These are phyloP conservation scores for Phaeosphaeriaceae sp. DNA, from an alignment of 2,329 filamentous ascomycete species.

Conservation along the genomic window DNA sequence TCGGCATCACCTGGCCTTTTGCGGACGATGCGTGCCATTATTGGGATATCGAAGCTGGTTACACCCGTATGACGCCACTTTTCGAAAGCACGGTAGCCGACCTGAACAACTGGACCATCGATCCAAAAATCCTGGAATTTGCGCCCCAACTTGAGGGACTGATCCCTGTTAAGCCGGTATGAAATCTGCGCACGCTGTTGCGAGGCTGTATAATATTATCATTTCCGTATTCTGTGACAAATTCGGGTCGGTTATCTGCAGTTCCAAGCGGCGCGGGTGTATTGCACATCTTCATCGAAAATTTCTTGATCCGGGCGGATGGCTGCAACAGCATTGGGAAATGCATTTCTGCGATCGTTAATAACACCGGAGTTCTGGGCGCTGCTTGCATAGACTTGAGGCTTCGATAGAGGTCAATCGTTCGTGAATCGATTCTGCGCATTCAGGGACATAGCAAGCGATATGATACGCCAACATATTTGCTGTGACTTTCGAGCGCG, in stretches of 20 bases:
- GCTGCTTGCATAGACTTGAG: background rate
- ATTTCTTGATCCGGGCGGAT: background rate
- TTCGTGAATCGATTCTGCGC: background rate
- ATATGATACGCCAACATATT: background rate
- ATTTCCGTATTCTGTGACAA: background rate
- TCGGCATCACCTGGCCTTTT: constrained; percentile 43
- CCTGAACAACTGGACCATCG: constrained; percentile 42
- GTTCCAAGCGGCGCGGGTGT: background rate
- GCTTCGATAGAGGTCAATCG: background rate
- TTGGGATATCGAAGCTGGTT: constrained; percentile 45
- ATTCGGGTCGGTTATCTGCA: background rate
- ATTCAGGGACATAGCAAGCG: background rate
- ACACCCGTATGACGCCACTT: constrained; percentile 41
- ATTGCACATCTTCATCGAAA: background rate
- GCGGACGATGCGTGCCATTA: constrained; percentile 46
- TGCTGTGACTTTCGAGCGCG: background rate
- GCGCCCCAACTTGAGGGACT: constrained; percentile 43
- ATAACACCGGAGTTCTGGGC: background rate
- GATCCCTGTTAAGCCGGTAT: constrained; percentile 31
- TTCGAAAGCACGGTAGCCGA: constrained; percentile 43
- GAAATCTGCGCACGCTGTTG: background rate
- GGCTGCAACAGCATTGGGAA: background rate
- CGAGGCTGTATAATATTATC: background rate
- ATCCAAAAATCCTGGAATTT: constrained; percentile 42
- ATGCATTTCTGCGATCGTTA: background rate